Evolutionary conservation across 2,329 filamentous ascomycete genomes (phyloP).

Genomic region (Fragosphaeria purpurea): DNA sequence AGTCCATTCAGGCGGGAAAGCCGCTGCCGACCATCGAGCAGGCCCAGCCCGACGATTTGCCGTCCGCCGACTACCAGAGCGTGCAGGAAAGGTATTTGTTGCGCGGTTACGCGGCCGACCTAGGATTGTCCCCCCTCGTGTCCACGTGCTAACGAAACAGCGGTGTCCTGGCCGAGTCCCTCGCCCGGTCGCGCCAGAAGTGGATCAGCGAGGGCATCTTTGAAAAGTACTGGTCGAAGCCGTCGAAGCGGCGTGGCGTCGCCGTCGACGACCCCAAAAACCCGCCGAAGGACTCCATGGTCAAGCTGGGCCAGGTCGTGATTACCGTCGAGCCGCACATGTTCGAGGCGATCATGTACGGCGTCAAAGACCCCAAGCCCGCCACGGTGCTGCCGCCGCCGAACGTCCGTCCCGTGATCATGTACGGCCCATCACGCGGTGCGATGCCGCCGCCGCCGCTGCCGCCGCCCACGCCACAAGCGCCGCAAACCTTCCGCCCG

Average conservation of each 20-base stretch:
- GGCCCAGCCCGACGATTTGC: slow-evolving; percentile 54
- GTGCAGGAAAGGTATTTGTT: slow-evolving; percentile 56
- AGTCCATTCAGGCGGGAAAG: slow-evolving; percentile 52
- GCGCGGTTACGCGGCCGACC: no score
- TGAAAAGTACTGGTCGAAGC: slow-evolving; percentile 70
- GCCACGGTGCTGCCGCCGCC: slow-evolving; percentile 29
- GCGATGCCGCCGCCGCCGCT: slow-evolving; percentile 44
- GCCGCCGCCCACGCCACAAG: slow-evolving; percentile 22
- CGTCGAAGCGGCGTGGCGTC: slow-evolving; percentile 56
- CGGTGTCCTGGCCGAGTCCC: slow-evolving; percentile 63
- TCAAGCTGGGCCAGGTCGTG: slow-evolving; percentile 60
- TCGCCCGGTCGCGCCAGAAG: slow-evolving; percentile 61
- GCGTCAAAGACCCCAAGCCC: slow-evolving; percentile 55
- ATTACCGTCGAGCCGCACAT: slow-evolving; percentile 73
- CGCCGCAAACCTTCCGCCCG: background rate
- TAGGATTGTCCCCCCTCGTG: no score
- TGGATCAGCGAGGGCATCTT: slow-evolving; percentile 66
- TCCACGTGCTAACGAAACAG: slow-evolving; percentile 29
- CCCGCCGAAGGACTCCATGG: slow-evolving; percentile 60
- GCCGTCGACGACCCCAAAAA: slow-evolving; percentile 55
- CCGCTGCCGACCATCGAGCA: slow-evolving; percentile 62
- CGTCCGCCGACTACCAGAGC: slow-evolving; percentile 59
- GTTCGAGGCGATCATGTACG: slow-evolving; percentile 65
- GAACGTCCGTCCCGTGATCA: slow-evolving; percentile 43
- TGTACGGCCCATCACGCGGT: slow-evolving; percentile 56